Evolutionary conservation across 1,284 basidiomycete species (phyloP), one percentile per base, ranked within the genome.

Genomic region (Malassezia japonica): DNA sequence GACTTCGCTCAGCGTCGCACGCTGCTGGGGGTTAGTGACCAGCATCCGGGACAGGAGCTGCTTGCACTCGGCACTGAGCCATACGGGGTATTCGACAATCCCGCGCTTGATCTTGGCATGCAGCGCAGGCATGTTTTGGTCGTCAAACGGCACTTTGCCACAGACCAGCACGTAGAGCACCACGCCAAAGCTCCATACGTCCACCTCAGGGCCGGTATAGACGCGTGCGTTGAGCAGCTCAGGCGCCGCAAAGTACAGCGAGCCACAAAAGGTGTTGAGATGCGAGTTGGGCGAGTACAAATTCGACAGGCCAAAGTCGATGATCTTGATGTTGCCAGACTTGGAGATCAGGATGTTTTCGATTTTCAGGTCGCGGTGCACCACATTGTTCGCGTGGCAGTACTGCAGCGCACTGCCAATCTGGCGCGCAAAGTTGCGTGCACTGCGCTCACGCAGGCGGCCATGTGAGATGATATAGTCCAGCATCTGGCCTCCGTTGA

Each of bases 381-480:
- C 91, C 65, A 98, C 89, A 64, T 84, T 92, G 75, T 98, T 98
- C 68, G 84, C 82, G 77, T 98, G 94, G 74, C 91, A 95, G 74
- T 98, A 96, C 67, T 94, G 86, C 33, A 98, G 78, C 0, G 94
- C 92, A 62, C 85, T 87, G 29, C 86, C 91, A 61, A 98, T 96
- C 75, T 98, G 92, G 21, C 92, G 78, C 0, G 91, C 90, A 76
- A 98, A 98, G 77, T 94, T 95, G 64, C 92, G 79, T 4, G 92
- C 92, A 28, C 90, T 87, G 48, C 92, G 82, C 74, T 98, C 94
- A 28, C 92, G 79, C 56, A 98, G 79, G 31, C 91, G 80, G n/a
- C 92, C 92, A 70, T 98, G 94, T 63, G 86, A 86, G 76, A 98
- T 98, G 77, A 98, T 98, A 74, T 95, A 98, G 80, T 98, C 92